A percentile compares a stretch with the other conserved stretches of the same genome.
Conservation (phyloP, 768 basidiomycete species). For the Podaxis sp. region DNA sequence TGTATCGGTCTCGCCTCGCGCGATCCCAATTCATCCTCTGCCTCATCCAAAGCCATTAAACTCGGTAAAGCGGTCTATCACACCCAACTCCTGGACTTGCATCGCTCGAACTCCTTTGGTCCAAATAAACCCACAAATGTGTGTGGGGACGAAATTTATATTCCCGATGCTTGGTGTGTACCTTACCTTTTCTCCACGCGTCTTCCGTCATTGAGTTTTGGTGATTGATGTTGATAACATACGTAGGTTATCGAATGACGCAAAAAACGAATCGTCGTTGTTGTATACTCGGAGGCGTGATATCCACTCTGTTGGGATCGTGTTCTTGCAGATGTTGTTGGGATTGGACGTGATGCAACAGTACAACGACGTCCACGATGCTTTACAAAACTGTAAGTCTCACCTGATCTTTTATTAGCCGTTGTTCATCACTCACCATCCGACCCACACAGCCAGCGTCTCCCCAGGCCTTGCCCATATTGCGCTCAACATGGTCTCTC, state of each 20-base stretch:
- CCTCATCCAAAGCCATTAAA: conserved; percentile 61
- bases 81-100: conserved; percentile 72
- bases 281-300: conserved; percentile 77
- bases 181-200: background rate
- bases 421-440: background rate
- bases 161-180: conserved; percentile 45
- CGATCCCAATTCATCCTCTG: conserved; percentile 40
- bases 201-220: background rate
- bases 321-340: conserved; percentile 84
- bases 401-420: background rate
- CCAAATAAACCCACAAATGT: conserved; percentile 26
- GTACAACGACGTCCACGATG: conserved; percentile 55
- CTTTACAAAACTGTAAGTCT: conserved; percentile 56
- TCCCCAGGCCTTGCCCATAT: conserved; percentile 52
- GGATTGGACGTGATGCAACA: conserved; percentile 66
- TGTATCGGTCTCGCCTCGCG: conserved; percentile 61
- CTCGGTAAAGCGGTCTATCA: conserved; percentile 73
- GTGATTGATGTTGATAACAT: background rate
- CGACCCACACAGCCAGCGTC: conserved; percentile 42
- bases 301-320: conserved; percentile 78
- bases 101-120: conserved; percentile 81
- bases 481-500: conserved; percentile 60
- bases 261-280: conserved; percentile 72
- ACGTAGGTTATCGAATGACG: conserved; percentile 73
- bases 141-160: conserved; percentile 34